A percentile compares a stretch with the other conserved stretches of the same genome.
phyloP scores from a whole-genome alignment of 164 flowering plant genomes.

The Litsea cubeba region DNA sequence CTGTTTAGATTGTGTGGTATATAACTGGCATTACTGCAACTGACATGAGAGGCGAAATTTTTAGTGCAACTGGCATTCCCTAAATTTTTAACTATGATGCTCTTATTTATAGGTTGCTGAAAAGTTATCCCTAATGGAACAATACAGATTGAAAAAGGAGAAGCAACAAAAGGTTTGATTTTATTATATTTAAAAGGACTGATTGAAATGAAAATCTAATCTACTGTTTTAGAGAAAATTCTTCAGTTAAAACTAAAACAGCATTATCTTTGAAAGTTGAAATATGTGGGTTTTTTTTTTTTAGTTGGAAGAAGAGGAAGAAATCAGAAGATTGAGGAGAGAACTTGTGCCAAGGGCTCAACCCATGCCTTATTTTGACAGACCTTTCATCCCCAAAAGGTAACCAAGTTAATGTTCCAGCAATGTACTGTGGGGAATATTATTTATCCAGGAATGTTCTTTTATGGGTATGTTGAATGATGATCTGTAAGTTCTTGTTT shows the following conservation, averaged over 20 bases:
- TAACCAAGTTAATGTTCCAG: conserved; percentile 11
- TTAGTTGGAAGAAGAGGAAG: conserved; percentile 89
- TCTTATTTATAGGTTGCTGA: conserved; percentile 52
- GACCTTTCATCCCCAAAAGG: conserved; percentile 92
- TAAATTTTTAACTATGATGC: background rate
- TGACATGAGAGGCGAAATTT: background rate
- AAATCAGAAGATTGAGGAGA: conserved; percentile 69
- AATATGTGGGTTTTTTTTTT: conserved; percentile 5
- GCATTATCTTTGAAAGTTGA: background rate
- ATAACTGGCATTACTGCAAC: background rate
- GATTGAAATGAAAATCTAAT: background rate
- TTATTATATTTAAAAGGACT: too few relatives aligned
- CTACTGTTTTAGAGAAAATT: background rate
- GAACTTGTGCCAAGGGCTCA: conserved; percentile 94
- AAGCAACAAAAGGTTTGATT: conserved; percentile 66
- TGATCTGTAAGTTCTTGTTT: background rate
- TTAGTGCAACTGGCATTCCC: too few relatives aligned
- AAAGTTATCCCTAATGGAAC: conserved; percentile 64
- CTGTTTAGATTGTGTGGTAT: background rate
- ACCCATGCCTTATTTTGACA: conserved; percentile 95
- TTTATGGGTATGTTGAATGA: too few relatives aligned
- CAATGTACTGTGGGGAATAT: too few relatives aligned
- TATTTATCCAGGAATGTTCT: too few relatives aligned
- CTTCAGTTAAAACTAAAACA: background rate
- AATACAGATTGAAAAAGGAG: conserved; percentile 71